Conservation (phyloP, 805 yeast genomes). For the Candida khao-thaluensis region DNA sequence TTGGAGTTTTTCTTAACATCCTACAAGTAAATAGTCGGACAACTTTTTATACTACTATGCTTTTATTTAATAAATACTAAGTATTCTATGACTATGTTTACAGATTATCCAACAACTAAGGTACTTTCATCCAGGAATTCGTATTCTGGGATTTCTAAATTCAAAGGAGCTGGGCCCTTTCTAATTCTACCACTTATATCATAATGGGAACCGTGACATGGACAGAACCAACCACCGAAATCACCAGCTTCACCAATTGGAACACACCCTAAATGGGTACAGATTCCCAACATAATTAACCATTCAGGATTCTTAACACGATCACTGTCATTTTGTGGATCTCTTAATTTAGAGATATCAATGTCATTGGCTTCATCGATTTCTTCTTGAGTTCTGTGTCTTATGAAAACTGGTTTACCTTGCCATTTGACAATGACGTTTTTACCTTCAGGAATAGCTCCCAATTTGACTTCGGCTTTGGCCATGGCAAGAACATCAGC, state of each 20-base stretch:
- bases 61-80: conserved; percentile 7
- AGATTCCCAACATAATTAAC: conserved; percentile 98
- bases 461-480: conserved; percentile 94
- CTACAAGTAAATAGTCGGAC: no score
- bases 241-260: conserved; percentile 99
- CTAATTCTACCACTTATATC: conserved; percentile 99
- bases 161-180: conserved; percentile 99
- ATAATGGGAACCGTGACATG: conserved; percentile 99
- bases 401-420: conserved; percentile 99
- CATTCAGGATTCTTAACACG: conserved; percentile 97
- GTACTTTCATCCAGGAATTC: conserved; percentile 76
- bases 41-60: conserved; percentile 4
- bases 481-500: conserved; percentile 99
- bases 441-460: conserved; percentile 94
- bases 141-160: conserved; percentile 94
- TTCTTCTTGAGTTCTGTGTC: conserved; percentile 95
- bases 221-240: conserved; percentile 99
- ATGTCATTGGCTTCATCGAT: conserved; percentile 90
- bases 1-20: conserved; percentile 12
- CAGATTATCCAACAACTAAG: conserved; percentile 76
- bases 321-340: conserved; percentile 89
- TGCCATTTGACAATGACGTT: conserved; percentile 99
- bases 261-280: conserved; percentile 99
- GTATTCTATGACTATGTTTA: conserved; percentile 9
- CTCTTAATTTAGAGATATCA: conserved; percentile 78